Base-by-base conservation (phyloP, 2,329 filamentous ascomycete genomes). In the Coniochaeta ligniaria region DNA sequence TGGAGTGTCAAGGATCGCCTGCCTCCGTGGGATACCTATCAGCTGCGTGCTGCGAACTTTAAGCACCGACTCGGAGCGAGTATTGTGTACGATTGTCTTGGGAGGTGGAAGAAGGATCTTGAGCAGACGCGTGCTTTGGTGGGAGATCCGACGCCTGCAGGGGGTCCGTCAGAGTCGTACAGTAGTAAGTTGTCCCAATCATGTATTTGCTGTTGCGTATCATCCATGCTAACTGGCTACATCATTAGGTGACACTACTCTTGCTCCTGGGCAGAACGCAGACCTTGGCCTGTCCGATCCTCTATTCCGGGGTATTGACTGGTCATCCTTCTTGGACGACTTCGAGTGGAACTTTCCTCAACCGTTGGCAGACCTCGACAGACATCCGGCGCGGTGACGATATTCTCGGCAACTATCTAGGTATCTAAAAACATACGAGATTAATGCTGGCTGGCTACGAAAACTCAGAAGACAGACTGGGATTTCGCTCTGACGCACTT, bases 261-360 rank as follows among this genome's bases (percentile, higher is more conserved):
- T 16, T 59, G 59, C 41, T 28, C 22, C 58, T 7, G 61, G 28
- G 33, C 63, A 58, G 16, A 62, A 63, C 50, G 47, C 60, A 63
- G 61, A 66, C 60, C 36, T 63, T 58, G 59, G 62, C 59, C 12
- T 63, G 47, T 38, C 70, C 5, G 76, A 78, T 57, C 68, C 70
- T 3, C 71, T 80, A 33, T 57, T 57, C 54, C 75, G 78, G 58
- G 74, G 78, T 52, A 73, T 81, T 45, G 79, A 82, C 67, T 81
- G 79, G 79, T 74, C 76, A 62, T 75, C 78, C 60, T 75, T 81
- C 35, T 76, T 81, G 73, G 77, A 80, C 60, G 79, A 81, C 54
- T 80, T 81, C 66, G 78, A 78, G 61, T 80, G 78, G 78, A 74
- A 45, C 22, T 20, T 38, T 36, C 54, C 54, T 38, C 54, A 31